Evolutionary conservation across 2,329 filamentous ascomycete genomes (phyloP), one percentile per base, ranked within the genome.

Genomic region (Fusarium citri): DNA sequence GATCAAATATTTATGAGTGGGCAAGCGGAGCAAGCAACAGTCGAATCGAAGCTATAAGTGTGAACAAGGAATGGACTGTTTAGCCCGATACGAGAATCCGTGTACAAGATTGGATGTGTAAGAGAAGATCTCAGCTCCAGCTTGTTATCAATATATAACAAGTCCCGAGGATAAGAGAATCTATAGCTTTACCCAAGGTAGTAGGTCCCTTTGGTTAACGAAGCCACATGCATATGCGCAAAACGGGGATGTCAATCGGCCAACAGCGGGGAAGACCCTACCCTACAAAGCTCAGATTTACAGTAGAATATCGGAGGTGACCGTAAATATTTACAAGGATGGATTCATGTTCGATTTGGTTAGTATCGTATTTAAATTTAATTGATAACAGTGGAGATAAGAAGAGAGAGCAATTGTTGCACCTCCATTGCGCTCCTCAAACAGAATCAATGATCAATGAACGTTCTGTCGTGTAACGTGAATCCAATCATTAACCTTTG

Each of bases 181-280:
- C 30, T 45, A 48, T 57, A 73, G 72, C 72, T 62, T 68, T 71
- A 61, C 51, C 18, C 55, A 50, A 34, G 31, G 55, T 34, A 54
- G 56, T 65, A 48, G 49, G 31, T 53, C n/a, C 62, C 58, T 62
- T 65, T 37, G 18, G 34, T 37, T 64, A 72, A 73, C 53, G 61
- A 74, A 69, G 68, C 63, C 55, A 59, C 58, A 46, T 58, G 59
- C 53, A 73, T 75, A 72, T 75, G 73, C 73, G 62, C 53, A 66
- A 75, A 75, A 75, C 73, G 73, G 69, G 73, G 63, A 57, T 47
- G 55, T 30, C 14, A 55, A 63, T 66, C 55, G 54, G 66, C 55
- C 63, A 57, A 26, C 45, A 57, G 53, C 55, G 68, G 46, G 56
- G 31, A 53, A 55, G 67, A 49, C 45, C 62, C 34, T 64, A 59